Base-by-base conservation (phyloP, 768 basidiomycete genomes). In the Aureoboletus auriporus region DNA sequence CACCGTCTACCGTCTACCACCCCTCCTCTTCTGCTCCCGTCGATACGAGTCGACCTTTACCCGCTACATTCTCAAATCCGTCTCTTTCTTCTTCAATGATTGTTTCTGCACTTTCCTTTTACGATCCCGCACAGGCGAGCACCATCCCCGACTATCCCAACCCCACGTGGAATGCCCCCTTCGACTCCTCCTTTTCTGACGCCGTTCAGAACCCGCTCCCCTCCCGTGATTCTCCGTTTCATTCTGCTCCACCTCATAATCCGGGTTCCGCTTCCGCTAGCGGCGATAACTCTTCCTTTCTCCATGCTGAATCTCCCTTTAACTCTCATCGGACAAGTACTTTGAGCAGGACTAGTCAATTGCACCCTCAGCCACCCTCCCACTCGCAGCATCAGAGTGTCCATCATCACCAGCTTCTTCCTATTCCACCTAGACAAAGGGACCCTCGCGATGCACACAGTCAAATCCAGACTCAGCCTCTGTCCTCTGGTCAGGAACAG, bases 61-160 rank as follows among this genome's bases (percentile, higher is more conserved):
- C 57, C 26, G 16, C 13, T 8, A 8, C 57, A 14, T 5, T 52
- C 8, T 12, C 56, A 2, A 9, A 47, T 5, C 20, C 54, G 13
- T 26, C 47, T 2, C 2, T 20, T 9, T 29, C 53, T 11, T 46
- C 51, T 6, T 47, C 58, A 35, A 82, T 83, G 81, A 82, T 83
- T 52, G 75, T 76, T 33, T 72, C 80, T 13, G 69, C 71, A 0
- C 70, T 78, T 8, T 72, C 78, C 7, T 79, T 79, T 56, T 83
- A 80, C 59, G 77, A 78, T 46, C 69, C 78, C 6, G 65, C 75
- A 16, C 67, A 69, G 4, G 57, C 64, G n/a, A 56, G 60, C 17
- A 46, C 65, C 57, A 64, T 52, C 43, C 61, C 51, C 2, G 68
- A 75, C 44, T 79, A 77, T 56, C 73, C 74, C 43, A 69, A 72